Percentiles rank a stretch among this genome's conserved stretches.
phyloP scores from a whole-genome alignment of 306 rosid species.

The Dalbergia cultrata region DNA sequence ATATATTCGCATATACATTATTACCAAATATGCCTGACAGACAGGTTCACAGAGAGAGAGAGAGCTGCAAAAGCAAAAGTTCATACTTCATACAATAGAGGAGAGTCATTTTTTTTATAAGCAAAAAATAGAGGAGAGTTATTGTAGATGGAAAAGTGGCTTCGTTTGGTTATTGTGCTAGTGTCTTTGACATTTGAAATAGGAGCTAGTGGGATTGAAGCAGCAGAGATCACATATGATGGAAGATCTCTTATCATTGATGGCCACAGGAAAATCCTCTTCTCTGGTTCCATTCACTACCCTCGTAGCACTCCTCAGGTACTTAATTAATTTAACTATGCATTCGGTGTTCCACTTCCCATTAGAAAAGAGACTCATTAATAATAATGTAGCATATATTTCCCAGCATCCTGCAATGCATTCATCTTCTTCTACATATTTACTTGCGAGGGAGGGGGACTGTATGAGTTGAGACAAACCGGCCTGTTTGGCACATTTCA shows the following conservation, averaged over 20 bases:
- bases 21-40: background rate
- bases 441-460: no score
- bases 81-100: background rate
- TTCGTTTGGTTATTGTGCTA: slow-evolving; percentile 3
- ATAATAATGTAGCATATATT: no score
- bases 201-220: background rate
- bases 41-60: background rate
- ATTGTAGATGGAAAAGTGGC: slow-evolving; percentile 40
- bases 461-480: background rate
- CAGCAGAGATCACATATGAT: slow-evolving; percentile 58
- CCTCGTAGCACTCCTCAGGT: slow-evolving; percentile 90
- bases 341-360: background rate
- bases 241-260: slow-evolving; percentile 75
- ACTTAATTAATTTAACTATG: background rate
- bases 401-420: no score
- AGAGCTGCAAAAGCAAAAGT: slow-evolving; percentile 20
- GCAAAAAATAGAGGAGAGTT: no score
- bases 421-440: background rate
- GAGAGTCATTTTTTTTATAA: background rate
- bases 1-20: background rate
- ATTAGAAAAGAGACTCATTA: no score
- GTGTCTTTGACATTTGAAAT: background rate
- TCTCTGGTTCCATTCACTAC: slow-evolving; percentile 85
- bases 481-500: slow-evolving; percentile 1
- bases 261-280: slow-evolving; percentile 64